phyloP scores from a whole-genome alignment of 2,329 filamentous ascomycete species.

The Rhynchosporium graminicola region DNA sequence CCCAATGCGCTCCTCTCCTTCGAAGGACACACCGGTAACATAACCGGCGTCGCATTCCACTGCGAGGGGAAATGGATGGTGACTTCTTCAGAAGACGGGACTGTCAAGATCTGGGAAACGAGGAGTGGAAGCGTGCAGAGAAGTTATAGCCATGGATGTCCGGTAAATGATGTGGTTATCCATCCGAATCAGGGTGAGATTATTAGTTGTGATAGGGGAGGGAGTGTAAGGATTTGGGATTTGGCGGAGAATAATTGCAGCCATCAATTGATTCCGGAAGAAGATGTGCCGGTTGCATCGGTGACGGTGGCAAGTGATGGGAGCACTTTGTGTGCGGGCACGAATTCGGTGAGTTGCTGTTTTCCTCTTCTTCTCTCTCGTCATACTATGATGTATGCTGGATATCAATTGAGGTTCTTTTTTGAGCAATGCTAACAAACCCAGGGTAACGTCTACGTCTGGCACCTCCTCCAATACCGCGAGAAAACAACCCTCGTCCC shows the following conservation, averaged over 20 bases:
- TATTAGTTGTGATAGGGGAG: conserved; percentile 90
- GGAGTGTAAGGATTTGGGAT: conserved; percentile 95
- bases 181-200: conserved; percentile 98
- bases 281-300: conserved; percentile 89
- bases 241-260: conserved; percentile 95
- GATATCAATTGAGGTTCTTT: not conserved
- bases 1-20: conserved; percentile 91
- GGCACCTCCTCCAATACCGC: conserved; percentile 78
- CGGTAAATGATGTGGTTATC: conserved; percentile 98
- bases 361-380: not conserved
- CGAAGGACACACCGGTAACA: conserved; percentile 92
- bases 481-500: conserved; percentile 71
- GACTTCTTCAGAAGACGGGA: conserved; percentile 91
- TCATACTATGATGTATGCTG: no score
- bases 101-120: conserved; percentile 42
- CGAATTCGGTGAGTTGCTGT: conserved; percentile 68
- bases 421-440: conserved; percentile 10
- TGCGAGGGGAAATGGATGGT: conserved; percentile 99
- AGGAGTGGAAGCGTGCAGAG: conserved; percentile 65
- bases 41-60: conserved; percentile 96
- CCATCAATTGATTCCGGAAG: conserved; percentile 93
- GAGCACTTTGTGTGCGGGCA: conserved; percentile 87
- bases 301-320: conserved; percentile 96
- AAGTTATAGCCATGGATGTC: conserved; percentile 85
- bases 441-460: conserved; percentile 95